Evolutionary conservation across 192 early-diverging fungal genomes (phyloP).

Genomic region (Chytriomyces sp.): DNA sequence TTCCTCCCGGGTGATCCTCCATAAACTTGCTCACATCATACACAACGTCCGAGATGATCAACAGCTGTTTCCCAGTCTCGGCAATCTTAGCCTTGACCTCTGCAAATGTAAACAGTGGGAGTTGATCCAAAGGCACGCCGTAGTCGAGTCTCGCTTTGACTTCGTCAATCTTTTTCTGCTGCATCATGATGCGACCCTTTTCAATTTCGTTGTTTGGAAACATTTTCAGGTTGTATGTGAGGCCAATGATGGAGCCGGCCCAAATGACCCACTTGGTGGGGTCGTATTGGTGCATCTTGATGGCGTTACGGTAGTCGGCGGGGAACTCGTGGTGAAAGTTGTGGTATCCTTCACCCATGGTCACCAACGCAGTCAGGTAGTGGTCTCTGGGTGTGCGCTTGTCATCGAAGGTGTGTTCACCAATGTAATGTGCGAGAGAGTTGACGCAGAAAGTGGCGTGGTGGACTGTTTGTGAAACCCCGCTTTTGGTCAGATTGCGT

Average conservation of each 20-base stretch:
- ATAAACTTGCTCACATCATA: constrained; percentile 85
- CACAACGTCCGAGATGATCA: constrained; percentile 82
- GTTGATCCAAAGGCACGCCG: constrained; percentile 71
- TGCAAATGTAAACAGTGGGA: constrained; percentile 57
- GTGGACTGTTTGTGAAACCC: constrained; percentile 40
- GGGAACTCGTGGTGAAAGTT: constrained; percentile 68
- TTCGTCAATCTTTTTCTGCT: constrained; percentile 72
- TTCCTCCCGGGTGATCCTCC: constrained; percentile 90
- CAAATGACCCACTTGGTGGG: constrained; percentile 64
- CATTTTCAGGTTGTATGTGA: constrained; percentile 55
- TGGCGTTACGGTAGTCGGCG: constrained; percentile 61
- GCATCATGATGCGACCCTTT: constrained; percentile 73
- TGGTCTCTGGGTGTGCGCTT: constrained; percentile 36
- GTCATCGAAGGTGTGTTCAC: constrained; percentile 42
- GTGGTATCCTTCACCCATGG: constrained; percentile 64
- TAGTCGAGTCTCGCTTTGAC: constrained; percentile 68
- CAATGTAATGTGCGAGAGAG: constrained; percentile 59
- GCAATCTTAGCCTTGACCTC: constrained; percentile 70
- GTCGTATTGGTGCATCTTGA: constrained; percentile 57
- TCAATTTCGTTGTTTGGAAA: constrained; percentile 54
- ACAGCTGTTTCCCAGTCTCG: constrained; percentile 72
- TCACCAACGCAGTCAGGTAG: constrained; percentile 51
- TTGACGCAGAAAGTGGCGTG: constrained; percentile 65
- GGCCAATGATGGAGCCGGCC: constrained; percentile 44
- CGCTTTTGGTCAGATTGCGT: too few species aligned